Evolutionary conservation across 768 basidiomycete genomes (phyloP), one percentile per base, ranked within the genome.

Genomic region (Pisolithus orientalis): DNA sequence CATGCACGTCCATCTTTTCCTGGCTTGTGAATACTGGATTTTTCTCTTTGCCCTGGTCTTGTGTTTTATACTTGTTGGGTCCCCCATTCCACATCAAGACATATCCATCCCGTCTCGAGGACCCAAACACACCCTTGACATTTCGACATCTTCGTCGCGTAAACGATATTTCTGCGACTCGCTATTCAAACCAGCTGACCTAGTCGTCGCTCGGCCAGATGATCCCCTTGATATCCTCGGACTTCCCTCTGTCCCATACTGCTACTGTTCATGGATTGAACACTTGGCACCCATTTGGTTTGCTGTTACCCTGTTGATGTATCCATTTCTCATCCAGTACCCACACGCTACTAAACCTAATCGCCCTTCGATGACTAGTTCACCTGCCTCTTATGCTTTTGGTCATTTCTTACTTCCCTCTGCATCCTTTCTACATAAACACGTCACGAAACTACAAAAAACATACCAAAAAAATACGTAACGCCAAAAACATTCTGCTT

Each of bases 41-140:
- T 55, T 45, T 45, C 44, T n/a, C 55, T 57, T 64, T 44, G 47
- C 44, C 53, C 51, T 42, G 54, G 48, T 53, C 49, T 31, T 63
- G 59, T 52, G 34, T 59, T 51, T 56, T 54, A 67, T 61, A 57
- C 55, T 50, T 56, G 27, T 57, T 60, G 46, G 52, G 62, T 60
- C 61, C 59, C 63, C 56, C 57, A 47, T 62, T 34, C 11, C 60
- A 54, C 63, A 67, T 70, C 64, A 67, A 78, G 80, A 82, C 80
- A 76, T 81, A 81, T 82, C 76, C 80, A 79, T 81, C 77, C 80
- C 73, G 80, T 82, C 79, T 68, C 62, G 70, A 71, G 24, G 75
- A 71, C 70, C 65, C 67, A 63, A 66, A 64, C 62, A 57, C 59
- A 59, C 62, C 51, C 64, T 62, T 60, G 54, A 57, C 58, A 54